phyloP scores from a whole-genome alignment of 495 filamentous ascomycete species.

The Talaromyces ruber region DNA sequence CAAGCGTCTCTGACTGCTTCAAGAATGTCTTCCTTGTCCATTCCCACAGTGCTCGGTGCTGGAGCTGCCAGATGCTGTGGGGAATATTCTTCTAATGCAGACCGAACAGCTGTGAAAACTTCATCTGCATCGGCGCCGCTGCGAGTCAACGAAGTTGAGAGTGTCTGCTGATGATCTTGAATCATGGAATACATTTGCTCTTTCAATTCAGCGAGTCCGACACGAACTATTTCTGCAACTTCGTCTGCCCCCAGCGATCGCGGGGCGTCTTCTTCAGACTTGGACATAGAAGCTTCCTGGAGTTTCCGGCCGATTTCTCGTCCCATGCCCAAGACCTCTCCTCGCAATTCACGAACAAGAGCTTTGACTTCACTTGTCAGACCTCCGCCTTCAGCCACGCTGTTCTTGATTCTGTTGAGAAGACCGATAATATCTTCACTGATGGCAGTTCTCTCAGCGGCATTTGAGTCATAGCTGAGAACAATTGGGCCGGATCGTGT shows the following conservation, averaged over 20 bases:
- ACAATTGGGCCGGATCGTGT: conserved; percentile 4
- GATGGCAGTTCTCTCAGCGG: neutral
- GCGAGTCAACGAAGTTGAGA: conserved; percentile 40
- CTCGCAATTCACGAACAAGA: conserved; percentile 76
- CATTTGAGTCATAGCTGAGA: neutral
- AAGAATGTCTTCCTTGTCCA: conserved; percentile 73
- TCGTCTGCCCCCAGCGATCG: conserved; percentile 52
- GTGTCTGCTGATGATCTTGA: conserved; percentile 64
- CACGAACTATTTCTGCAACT: conserved; percentile 66
- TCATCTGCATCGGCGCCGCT: conserved; percentile 61
- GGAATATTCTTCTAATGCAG: conserved; percentile 60
- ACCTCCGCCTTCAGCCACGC: conserved; percentile 74
- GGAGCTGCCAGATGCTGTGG: conserved; percentile 25
- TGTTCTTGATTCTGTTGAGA: conserved; percentile 76
- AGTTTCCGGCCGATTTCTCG: conserved; percentile 77
- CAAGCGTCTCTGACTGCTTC: conserved; percentile 79
- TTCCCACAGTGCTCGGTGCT: conserved; percentile 26
- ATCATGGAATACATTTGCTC: conserved; percentile 69
- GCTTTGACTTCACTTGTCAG: conserved; percentile 86
- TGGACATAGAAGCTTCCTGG: conserved; percentile 50
- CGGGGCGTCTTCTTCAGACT: conserved; percentile 35
- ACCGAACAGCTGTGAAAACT: conserved; percentile 71
- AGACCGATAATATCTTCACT: conserved; percentile 69
- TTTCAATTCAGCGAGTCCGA: conserved; percentile 71
- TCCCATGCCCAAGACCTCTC: conserved; percentile 91